phyloP scores from a whole-genome alignment of 352 stramenopile genomes.

The Phytophthora cryptogea region DNA sequence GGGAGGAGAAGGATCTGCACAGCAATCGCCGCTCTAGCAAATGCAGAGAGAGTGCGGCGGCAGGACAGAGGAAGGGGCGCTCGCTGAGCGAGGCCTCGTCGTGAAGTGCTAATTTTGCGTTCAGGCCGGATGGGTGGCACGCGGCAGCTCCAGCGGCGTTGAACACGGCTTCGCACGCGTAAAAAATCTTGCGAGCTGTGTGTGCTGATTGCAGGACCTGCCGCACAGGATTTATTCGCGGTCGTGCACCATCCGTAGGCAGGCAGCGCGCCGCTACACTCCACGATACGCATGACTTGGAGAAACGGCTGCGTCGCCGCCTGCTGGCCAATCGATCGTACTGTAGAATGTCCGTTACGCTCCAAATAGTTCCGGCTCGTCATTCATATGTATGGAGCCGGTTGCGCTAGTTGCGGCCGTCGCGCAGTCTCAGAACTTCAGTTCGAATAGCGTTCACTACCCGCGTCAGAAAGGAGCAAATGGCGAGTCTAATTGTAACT shows the following conservation, averaged over 20 bases:
- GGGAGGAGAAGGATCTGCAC: constrained; percentile 11
- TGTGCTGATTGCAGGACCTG: neutral
- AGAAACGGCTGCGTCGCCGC: neutral
- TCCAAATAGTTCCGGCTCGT: neutral
- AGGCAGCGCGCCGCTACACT: neutral
- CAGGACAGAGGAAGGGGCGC: constrained; percentile 11
- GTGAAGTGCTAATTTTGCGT: constrained; percentile 3
- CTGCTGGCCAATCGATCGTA: constrained; percentile 21
- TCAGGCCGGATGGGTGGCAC: constrained; percentile 16
- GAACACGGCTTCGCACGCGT: constrained; percentile 25
- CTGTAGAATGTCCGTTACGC: constrained; percentile 9
- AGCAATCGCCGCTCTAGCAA: constrained; percentile 13
- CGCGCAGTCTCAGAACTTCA: constrained; percentile 3
- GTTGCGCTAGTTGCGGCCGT: constrained; percentile 9
- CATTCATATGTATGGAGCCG: neutral
- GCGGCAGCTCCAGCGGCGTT: neutral
- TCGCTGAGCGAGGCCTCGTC: constrained; percentile 17
- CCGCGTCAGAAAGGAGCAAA: neutral
- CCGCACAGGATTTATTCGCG: constrained; percentile 1
- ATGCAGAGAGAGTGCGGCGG: constrained; percentile 30
- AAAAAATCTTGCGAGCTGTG: constrained; percentile 11
- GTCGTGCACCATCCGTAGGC: neutral
- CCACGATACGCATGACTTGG: neutral
- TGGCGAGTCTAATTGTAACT: neutral
- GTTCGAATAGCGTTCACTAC: constrained; percentile 3